phyloP scores from a whole-genome alignment of 192 early-diverging fungal species.

The Lobosporangium transversale region DNA sequence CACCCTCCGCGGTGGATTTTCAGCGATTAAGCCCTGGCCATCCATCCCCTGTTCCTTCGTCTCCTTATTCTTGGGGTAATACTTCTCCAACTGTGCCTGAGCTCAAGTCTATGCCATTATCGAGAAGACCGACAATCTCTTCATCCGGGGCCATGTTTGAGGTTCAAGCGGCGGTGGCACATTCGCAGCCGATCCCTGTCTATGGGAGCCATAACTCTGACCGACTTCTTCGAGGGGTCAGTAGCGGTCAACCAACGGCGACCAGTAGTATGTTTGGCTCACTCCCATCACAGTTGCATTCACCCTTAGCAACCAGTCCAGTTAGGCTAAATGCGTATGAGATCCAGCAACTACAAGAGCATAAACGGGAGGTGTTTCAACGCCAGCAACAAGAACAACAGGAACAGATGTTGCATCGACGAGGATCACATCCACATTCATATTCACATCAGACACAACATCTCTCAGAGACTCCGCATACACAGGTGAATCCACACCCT shows the following conservation, averaged over 20 bases:
- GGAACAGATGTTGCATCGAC: constrained; percentile 1
- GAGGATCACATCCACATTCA: background rate
- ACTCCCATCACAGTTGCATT: constrained; percentile 5
- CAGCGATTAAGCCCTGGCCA: background rate
- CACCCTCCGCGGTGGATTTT: background rate
- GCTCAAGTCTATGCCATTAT: background rate
- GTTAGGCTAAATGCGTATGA: background rate
- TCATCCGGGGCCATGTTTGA: background rate
- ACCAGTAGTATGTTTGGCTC: background rate
- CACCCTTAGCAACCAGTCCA: background rate
- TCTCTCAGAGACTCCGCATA: background rate
- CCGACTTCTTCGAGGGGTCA: background rate
- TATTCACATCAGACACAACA: too few relatives aligned
- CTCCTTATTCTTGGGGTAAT: background rate
- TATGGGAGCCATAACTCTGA: background rate
- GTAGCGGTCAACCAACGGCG: background rate
- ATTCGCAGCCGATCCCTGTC: constrained; percentile 1
- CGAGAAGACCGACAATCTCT: background rate
- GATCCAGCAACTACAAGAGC: constrained; percentile 5
- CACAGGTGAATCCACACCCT: background rate
- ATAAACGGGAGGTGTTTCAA: background rate
- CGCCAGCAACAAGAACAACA: constrained; percentile 16
- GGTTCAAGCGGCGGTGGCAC: background rate
- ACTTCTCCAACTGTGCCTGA: background rate
- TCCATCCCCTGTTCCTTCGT: too few relatives aligned